A percentile compares a stretch with the other conserved stretches of the same genome.
These are phyloP conservation scores for Phlyctochytrium planicorne DNA, from an alignment of 192 early-diverging fungal genomes.

Conservation along the genomic window DNA sequence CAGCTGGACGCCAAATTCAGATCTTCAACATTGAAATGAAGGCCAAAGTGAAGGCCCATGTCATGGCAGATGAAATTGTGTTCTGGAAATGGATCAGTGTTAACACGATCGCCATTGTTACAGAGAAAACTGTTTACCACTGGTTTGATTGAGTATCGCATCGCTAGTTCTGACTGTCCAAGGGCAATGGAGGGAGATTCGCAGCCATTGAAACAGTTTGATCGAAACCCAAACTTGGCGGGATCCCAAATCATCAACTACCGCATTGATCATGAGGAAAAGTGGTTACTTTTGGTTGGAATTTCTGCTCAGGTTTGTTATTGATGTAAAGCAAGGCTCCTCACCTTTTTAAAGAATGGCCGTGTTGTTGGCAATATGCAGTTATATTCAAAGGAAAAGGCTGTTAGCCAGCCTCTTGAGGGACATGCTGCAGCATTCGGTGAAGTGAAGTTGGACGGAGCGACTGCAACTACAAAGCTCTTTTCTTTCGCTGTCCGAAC, in stretches of 20 bases:
- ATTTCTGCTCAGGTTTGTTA: slow-evolving; percentile 78
- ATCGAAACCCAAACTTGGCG: slow-evolving; percentile 77
- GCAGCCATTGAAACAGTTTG: slow-evolving; percentile 87
- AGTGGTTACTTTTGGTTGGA: slow-evolving; percentile 93
- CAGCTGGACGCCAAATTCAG: slow-evolving; percentile 87
- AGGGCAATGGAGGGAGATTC: slow-evolving; percentile 85
- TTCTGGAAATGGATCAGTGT: slow-evolving; percentile 96
- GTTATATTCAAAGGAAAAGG: slow-evolving; percentile 89
- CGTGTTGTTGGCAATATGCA: slow-evolving; percentile 97
- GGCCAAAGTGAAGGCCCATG: slow-evolving; percentile 90
- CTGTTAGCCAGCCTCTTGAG: slow-evolving; percentile 91
- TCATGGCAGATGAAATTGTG: slow-evolving; percentile 88
- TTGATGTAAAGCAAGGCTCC: neutral
- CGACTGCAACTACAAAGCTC: slow-evolving; percentile 74
- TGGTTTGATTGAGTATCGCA: slow-evolving; percentile 53
- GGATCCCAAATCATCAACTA: slow-evolving; percentile 97
- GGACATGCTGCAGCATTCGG: slow-evolving; percentile 97
- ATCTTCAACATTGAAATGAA: slow-evolving; percentile 97
- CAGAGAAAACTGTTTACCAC: slow-evolving; percentile 86
- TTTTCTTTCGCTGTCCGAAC: slow-evolving; percentile 91
- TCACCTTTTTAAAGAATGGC: slow-evolving; percentile 49
- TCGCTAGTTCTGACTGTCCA: neutral
- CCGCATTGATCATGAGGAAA: slow-evolving; percentile 82
- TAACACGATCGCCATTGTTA: slow-evolving; percentile 85
- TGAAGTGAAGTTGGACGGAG: slow-evolving; percentile 76